These are phyloP conservation scores for Sporothrix humicola DNA, from an alignment of 2,329 filamentous ascomycete genomes.

Conservation along the genomic window DNA sequence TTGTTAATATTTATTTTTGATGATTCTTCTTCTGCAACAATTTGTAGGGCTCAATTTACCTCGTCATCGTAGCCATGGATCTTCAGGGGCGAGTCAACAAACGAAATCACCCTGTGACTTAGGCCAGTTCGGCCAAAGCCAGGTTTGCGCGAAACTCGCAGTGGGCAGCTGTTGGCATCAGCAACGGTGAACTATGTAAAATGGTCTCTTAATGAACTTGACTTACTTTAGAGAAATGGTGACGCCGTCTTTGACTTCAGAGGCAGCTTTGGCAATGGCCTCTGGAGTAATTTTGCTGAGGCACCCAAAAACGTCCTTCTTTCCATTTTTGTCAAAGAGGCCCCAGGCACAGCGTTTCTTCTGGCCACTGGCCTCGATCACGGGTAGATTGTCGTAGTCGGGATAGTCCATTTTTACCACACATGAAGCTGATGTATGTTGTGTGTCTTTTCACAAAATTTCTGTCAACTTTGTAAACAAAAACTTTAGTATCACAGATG, in stretches of 20 bases:
- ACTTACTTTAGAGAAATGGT: not conserved
- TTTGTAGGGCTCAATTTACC: not conserved
- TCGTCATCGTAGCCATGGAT: not conserved
- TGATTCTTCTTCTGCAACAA: too few species aligned
- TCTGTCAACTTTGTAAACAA: too few species aligned
- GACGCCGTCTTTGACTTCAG: not conserved
- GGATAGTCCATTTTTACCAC: not conserved
- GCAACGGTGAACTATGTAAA: not conserved
- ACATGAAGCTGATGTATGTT: too few species aligned
- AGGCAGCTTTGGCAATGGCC: not conserved
- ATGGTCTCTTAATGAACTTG: too few species aligned
- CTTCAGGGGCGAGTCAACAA: not conserved
- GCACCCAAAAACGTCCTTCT: not conserved
- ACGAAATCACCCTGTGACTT: not conserved
- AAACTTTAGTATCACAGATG: too few species aligned
- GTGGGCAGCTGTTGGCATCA: not conserved
- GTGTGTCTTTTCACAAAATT: too few species aligned
- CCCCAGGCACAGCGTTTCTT: not conserved
- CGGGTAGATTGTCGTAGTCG: not conserved
- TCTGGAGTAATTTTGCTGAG: not conserved
- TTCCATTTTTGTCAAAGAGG: not conserved
- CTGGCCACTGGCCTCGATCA: not conserved
- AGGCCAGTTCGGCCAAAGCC: not conserved
- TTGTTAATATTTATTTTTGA: too few species aligned
- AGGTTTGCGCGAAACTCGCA: not conserved